A percentile compares a stretch with the other conserved stretches of the same genome.
Evolutionary conservation across 2,329 filamentous ascomycete species (phyloP).

Genomic region (Fusarium torulosum): DNA sequence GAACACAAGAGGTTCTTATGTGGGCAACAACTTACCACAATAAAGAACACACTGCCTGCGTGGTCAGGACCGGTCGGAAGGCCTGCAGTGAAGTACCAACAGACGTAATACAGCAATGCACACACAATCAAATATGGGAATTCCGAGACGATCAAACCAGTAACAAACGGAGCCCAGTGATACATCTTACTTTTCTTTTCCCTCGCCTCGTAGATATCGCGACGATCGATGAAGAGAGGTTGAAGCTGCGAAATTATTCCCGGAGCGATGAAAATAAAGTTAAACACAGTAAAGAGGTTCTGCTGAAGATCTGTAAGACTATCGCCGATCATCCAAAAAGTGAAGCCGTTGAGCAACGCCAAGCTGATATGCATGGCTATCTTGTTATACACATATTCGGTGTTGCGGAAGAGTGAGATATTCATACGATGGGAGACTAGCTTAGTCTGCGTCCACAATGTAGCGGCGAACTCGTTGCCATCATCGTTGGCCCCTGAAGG

Average conservation of each 20-base stretch:
- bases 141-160: constrained; percentile 62
- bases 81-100: constrained; percentile 70
- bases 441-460: constrained; percentile 72
- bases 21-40: constrained; percentile 57
- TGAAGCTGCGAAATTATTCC: constrained; percentile 64
- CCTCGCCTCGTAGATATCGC: constrained; percentile 62
- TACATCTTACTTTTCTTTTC: constrained; percentile 67
- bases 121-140: constrained; percentile 60
- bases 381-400: constrained; percentile 75
- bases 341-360: constrained; percentile 71
- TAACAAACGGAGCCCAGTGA: constrained; percentile 70
- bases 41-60: constrained; percentile 64
- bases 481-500: constrained; percentile 57
- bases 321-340: constrained; percentile 70
- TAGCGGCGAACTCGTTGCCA: constrained; percentile 78
- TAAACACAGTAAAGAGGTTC: constrained; percentile 70
- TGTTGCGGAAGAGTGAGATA: constrained; percentile 73
- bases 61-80: constrained; percentile 58
- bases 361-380: constrained; percentile 66
- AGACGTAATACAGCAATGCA: constrained; percentile 62
- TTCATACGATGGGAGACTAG: constrained; percentile 74
- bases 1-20: too few species aligned
- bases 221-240: constrained; percentile 61
- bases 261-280: constrained; percentile 72
- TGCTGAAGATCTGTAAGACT: constrained; percentile 65